These are phyloP conservation scores for Eutrema yunnanense DNA, from an alignment of 345 rosid species.

Conservation along the genomic window DNA sequence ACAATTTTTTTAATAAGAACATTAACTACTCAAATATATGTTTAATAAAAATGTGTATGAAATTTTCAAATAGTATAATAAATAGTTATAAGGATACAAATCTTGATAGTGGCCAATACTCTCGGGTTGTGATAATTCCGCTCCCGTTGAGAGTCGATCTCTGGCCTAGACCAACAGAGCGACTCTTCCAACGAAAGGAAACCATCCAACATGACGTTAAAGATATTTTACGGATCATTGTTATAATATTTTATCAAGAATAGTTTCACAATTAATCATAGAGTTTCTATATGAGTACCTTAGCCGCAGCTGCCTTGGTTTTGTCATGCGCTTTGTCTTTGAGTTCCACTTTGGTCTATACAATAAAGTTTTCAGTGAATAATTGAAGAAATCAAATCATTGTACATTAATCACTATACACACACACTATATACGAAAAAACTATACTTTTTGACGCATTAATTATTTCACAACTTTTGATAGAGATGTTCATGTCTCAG, in stretches of 20 bases:
- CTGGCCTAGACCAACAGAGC: too few species aligned
- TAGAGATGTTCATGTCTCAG: background rate
- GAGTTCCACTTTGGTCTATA: constrained; percentile 25
- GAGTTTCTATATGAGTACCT: constrained; percentile 6
- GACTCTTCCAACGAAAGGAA: too few species aligned
- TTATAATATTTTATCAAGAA: background rate
- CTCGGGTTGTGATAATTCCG: too few species aligned
- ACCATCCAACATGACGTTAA: too few species aligned
- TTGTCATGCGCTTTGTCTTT: constrained; percentile 19
- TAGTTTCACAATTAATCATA: background rate
- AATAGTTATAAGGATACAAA: too few species aligned
- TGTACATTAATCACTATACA: background rate
- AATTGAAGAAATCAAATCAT: background rate
- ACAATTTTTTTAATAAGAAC: background rate
- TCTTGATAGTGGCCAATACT: too few species aligned
- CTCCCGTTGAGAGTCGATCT: too few species aligned
- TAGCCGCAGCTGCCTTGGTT: constrained; percentile 9
- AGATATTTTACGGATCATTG: background rate
- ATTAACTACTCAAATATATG: background rate
- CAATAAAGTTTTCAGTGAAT: background rate
- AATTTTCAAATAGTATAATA: too few species aligned
- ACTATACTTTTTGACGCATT: background rate
- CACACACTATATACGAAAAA: background rate
- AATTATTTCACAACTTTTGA: background rate
- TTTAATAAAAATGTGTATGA: too few species aligned